phyloP scores from a whole-genome alignment of 306 rosid species.

The Delonix regia region DNA sequence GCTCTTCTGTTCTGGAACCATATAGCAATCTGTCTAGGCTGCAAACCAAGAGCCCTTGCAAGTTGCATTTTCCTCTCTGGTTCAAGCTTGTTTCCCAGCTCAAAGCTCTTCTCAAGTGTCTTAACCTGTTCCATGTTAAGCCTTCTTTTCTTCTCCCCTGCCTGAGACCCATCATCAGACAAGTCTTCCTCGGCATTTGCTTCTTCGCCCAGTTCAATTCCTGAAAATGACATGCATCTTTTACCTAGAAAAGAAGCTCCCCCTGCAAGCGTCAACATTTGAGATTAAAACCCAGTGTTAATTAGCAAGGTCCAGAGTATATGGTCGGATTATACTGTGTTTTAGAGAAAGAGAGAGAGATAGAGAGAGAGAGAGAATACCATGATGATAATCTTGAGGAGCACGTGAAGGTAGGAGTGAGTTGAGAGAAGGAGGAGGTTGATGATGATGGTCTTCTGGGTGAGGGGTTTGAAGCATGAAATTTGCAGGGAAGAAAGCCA shows the following conservation, averaged over 20 bases:
- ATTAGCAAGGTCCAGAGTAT: conserved; percentile 9
- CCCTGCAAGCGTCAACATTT: conserved; percentile 51
- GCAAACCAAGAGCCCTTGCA: conserved; percentile 85
- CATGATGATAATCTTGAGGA: conserved; percentile 90
- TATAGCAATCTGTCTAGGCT: conserved; percentile 90
- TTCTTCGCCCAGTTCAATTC: conserved; percentile 76
- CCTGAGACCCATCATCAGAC: conserved; percentile 90
- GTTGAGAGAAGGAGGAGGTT: conserved; percentile 72
- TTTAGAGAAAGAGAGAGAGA: neutral
- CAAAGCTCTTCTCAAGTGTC: conserved; percentile 93
- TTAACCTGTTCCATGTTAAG: conserved; percentile 90
- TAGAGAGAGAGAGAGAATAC: conserved; percentile 45
- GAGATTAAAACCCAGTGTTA: neutral
- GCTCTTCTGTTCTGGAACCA: conserved; percentile 98
- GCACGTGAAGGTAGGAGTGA: conserved; percentile 76
- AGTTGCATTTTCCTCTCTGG: conserved; percentile 97
- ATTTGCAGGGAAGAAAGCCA: conserved; percentile 93
- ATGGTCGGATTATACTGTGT: neutral
- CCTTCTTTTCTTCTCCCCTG: conserved; percentile 92
- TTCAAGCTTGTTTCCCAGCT: conserved; percentile 90
- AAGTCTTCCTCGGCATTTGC: conserved; percentile 81
- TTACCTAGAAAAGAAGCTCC: conserved; percentile 75
- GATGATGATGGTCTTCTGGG: conserved; percentile 57
- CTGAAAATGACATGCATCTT: conserved; percentile 88
- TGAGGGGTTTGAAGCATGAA: conserved; percentile 89